Base-by-base conservation (phyloP, 1,284 basidiomycete species). In the Porodaedalea pini region DNA sequence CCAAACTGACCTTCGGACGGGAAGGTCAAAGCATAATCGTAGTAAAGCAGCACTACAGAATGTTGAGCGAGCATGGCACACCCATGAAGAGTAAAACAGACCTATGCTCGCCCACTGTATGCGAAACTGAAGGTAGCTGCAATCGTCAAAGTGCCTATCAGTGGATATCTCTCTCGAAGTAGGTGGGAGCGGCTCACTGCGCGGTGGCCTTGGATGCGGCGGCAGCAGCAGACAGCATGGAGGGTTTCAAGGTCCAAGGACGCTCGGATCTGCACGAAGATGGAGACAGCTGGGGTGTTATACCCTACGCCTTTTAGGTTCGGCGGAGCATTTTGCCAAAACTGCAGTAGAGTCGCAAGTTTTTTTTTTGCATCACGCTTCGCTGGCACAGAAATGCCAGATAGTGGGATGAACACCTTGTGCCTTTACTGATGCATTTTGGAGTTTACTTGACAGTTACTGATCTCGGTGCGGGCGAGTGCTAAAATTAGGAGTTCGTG, bases 81-180 rank as follows among this genome's bases (percentile, higher is more conserved):
- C 17, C 17, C 17, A 19, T 10, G 21, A 31, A 7, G 11, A 15
- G 21, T 8, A 40, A 21, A 3, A 27, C 51, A n/a, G 19, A 52
- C 51, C 51, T 39, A 52, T 52, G 40, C 51, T 52, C 6, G 51
- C 21, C 36, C 37, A 52, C n/a, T 52, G 51, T 8, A 52, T 52
- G 13, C 51, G 36, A 17, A 40, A 52, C 36, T 52, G 37, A 11
- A 52, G 25, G 21, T 25, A 52, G 19, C 51, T 52, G 32, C 19
- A 4, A 43, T 17, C 5, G 11, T 19, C n/a, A 10, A 23, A 43
- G 7, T 19, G 13, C 19, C 4, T 5, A 43, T 23, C 41, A n/a
- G 19, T 5, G n/a, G n/a, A n/a, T n/a, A n/a, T n/a, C n/a, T n/a
- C n/a, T n/a, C n/a, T n/a, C n/a, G n/a, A n/a, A n/a, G n/a, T 11